These are phyloP conservation scores for Wickerhamomyces sydowiorum DNA, from an alignment of 805 yeast genomes.

Conservation along the genomic window DNA sequence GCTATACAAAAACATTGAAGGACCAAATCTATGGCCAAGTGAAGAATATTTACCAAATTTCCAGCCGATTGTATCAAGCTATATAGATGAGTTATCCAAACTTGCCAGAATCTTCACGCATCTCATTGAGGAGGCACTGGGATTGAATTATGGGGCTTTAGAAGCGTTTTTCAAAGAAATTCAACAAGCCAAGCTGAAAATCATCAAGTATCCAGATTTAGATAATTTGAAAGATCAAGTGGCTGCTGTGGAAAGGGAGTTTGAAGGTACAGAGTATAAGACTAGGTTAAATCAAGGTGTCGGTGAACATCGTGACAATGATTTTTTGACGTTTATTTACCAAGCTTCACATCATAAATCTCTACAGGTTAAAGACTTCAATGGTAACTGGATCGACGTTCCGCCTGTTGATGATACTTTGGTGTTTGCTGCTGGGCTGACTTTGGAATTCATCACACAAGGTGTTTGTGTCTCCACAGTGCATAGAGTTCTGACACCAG, in stretches of 20 bases:
- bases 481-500: conserved; percentile 33
- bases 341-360: conserved; percentile 46
- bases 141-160: conserved; percentile 37
- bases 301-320: conserved; percentile 57
- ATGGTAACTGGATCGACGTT: conserved; percentile 42
- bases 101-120: conserved; percentile 37
- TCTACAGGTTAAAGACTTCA: conserved; percentile 40
- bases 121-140: conserved; percentile 52
- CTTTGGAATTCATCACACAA: conserved; percentile 40
- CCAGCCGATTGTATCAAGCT: conserved; percentile 22
- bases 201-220: conserved; percentile 33
- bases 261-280: conserved; percentile 33
- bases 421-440: conserved; percentile 45
- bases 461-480: conserved; percentile 47
- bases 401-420: conserved; percentile 34
- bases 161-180: conserved; percentile 45
- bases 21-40: conserved; percentile 44
- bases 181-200: conserved; percentile 31
- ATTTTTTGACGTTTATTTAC: conserved; percentile 51
- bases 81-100: conserved; percentile 39
- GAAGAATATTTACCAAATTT: conserved; percentile 28
- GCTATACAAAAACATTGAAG: conserved; percentile 37
- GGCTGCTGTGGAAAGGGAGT: conserved; percentile 35
- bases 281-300: conserved; percentile 34
- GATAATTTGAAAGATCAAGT: conserved; percentile 5